A percentile compares a stretch with the other conserved stretches of the same genome.
Conservation (phyloP, 176 grass and related monocot genomes). For the Oryza coarctata region DNA sequence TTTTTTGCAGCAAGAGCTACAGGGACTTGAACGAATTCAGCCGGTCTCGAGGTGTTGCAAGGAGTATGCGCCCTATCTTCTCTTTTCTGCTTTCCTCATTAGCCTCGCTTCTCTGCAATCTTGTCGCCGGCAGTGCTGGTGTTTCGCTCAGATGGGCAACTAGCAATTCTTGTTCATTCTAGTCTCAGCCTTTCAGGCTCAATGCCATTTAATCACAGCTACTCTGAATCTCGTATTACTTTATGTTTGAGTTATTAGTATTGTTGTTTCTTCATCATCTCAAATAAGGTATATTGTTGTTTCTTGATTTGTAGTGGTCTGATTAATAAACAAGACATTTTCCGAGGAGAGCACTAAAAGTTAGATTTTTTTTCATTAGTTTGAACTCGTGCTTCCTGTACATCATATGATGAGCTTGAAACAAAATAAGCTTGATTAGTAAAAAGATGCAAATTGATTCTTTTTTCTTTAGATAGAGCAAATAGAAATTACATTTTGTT, state of each 20-base stretch:
- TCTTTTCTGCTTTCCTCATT: neutral
- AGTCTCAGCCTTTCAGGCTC: neutral
- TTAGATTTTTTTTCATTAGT: neutral
- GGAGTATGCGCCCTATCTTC: slow-evolving; percentile 56
- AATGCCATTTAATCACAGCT: neutral
- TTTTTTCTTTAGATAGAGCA: neutral
- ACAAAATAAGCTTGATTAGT: neutral
- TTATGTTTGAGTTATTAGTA: neutral
- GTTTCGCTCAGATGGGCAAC: slow-evolving; percentile 27
- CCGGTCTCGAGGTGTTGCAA: slow-evolving; percentile 91
- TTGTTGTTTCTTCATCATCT: neutral
- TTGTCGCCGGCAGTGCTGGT: neutral
- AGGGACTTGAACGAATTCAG: slow-evolving; percentile 70
- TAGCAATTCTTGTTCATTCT: neutral
- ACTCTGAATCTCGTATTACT: neutral
- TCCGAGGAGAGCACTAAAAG: neutral
- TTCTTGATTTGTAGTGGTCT: neutral
- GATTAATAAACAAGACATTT: neutral
- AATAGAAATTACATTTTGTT: neutral
- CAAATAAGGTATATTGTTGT: too few relatives aligned
- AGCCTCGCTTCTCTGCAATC: neutral
- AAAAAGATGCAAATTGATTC: neutral
- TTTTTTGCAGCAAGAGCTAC: slow-evolving; percentile 74
- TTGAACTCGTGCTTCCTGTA: neutral
- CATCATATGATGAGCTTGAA: neutral